phyloP scores from a whole-genome alignment of 2,329 filamentous ascomycete genomes.

The Talaromyces sp. region DNA sequence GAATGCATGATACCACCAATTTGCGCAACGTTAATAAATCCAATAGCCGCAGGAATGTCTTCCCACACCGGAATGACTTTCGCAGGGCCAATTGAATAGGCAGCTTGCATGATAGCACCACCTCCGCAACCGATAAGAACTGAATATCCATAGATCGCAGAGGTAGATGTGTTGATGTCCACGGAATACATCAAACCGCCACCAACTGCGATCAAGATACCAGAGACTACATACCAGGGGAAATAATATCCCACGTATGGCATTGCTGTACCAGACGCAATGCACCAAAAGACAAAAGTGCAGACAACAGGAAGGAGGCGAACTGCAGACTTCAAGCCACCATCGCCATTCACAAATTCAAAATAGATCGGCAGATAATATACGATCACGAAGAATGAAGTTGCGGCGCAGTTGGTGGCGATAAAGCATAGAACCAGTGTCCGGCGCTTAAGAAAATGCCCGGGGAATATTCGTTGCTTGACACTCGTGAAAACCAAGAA shows the following conservation, averaged over 20 bases:
- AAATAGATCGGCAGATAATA: not conserved
- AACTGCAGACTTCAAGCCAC: not conserved
- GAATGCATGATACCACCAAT: not conserved
- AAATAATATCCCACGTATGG: not conserved
- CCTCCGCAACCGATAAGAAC: constrained; percentile 25
- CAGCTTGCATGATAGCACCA: constrained; percentile 21
- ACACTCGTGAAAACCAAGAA: not conserved
- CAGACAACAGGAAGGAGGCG: not conserved
- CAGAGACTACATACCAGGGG: not conserved
- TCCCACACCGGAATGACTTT: constrained; percentile 9
- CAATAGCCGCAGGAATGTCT: not conserved
- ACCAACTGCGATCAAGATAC: not conserved
- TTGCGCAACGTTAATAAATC: constrained; percentile 6
- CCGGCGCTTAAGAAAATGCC: not conserved
- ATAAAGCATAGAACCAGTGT: not conserved
- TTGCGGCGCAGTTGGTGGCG: not conserved
- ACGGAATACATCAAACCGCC: not conserved
- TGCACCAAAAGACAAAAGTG: not conserved
- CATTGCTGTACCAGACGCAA: not conserved
- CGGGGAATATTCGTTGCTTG: not conserved
- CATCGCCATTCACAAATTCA: not conserved
- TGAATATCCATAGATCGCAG: constrained; percentile 26
- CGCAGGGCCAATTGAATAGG: constrained; percentile 22
- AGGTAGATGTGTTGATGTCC: constrained; percentile 16
- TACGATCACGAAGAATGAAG: not conserved